Evolutionary conservation across 2,329 filamentous ascomycete genomes (phyloP), one percentile per base, ranked within the genome.

Genomic region (Clonostachys chloroleuca): DNA sequence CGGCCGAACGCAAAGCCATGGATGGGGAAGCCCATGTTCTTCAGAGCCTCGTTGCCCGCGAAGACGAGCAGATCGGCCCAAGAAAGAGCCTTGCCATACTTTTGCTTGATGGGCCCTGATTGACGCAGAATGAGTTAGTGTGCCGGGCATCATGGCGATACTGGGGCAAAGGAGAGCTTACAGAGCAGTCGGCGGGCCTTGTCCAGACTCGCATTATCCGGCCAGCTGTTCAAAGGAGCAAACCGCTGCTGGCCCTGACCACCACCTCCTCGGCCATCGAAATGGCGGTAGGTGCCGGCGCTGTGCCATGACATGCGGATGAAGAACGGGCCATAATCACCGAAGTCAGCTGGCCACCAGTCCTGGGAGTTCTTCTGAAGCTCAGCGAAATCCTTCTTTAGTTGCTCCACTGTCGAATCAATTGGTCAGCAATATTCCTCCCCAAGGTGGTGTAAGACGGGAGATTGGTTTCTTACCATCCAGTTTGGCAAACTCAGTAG

Each of bases 271-370:
- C 87, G 86, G 35, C 87, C 87, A 56, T 91, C 87, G 45, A 74
- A 75, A 60, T 86, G 81, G 58, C 87, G 85, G 70, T 91, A 90
- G 44, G 87, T 92, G 51, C 87, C 87, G 20, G 87, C 81, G 55
- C 82, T 83, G 74, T 91, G 87, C 87, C 87, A 92, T 50, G 86
- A 83, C 84, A 91, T 84, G 49, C 87, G 85, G 61, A 92, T 77
- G 65, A 92, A 90, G 30, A 91, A 77, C 64, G 87, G 86, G 54
- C 87, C 87, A 57, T 91, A 92, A 74, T 90, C 84, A 47, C 87
- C 87, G 59, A 87, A 89, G 63, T 92, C 87, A 34, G 87, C 87
- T 1, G 87, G 87, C 87, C 87, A 92, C 81, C 80, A 90, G 39
- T 87, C 83, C 68, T 91, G 83, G 3, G 86, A 90, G 62, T 89